Percentiles rank a stretch among this genome's conserved stretches.
Conservation (phyloP, 768 basidiomycete genomes). For the Russula ochroleuca region DNA sequence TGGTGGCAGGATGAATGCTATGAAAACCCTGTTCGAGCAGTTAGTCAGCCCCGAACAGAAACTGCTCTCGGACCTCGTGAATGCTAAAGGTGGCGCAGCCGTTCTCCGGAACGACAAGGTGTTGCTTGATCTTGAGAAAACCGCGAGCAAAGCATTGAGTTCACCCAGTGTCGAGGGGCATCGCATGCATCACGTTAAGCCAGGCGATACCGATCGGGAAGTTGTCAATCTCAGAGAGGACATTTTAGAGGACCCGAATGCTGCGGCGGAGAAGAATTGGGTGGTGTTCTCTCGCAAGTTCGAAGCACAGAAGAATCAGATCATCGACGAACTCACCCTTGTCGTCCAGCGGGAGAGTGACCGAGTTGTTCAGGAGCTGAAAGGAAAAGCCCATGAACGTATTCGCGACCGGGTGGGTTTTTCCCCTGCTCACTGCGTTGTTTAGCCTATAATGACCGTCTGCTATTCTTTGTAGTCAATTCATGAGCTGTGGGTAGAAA, state of each 20-base stretch:
- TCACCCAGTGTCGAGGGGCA: not conserved
- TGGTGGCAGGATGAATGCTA: slow-evolving; percentile 21
- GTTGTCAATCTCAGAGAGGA: slow-evolving; percentile 25
- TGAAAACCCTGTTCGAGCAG: slow-evolving; percentile 21
- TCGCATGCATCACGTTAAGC: not conserved
- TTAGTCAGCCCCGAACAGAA: slow-evolving; percentile 25
- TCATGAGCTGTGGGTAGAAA: slow-evolving; percentile 30
- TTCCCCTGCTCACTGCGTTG: too few relatives aligned
- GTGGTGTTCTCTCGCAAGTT: slow-evolving; percentile 29
- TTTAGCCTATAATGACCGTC: not conserved
- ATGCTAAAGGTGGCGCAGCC: slow-evolving; percentile 29
- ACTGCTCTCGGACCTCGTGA: slow-evolving; percentile 16
- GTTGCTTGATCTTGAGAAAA: slow-evolving; percentile 26
- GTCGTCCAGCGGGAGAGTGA: slow-evolving; percentile 27
- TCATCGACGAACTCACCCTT: slow-evolving; percentile 15
- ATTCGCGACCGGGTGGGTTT: slow-evolving; percentile 24
- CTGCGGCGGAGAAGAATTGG: slow-evolving; percentile 27
- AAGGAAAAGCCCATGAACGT: slow-evolving; percentile 29
- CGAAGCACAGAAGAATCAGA: slow-evolving; percentile 23
- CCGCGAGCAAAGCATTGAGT: slow-evolving; percentile 4
- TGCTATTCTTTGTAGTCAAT: not conserved
- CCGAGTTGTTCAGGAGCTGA: slow-evolving; percentile 24
- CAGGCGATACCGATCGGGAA: not conserved
- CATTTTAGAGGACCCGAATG: slow-evolving; percentile 28
- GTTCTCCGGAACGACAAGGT: slow-evolving; percentile 26